Evolutionary conservation across 78 protist species (phyloP).

Genomic region (Dictyostelium discoideum): DNA sequence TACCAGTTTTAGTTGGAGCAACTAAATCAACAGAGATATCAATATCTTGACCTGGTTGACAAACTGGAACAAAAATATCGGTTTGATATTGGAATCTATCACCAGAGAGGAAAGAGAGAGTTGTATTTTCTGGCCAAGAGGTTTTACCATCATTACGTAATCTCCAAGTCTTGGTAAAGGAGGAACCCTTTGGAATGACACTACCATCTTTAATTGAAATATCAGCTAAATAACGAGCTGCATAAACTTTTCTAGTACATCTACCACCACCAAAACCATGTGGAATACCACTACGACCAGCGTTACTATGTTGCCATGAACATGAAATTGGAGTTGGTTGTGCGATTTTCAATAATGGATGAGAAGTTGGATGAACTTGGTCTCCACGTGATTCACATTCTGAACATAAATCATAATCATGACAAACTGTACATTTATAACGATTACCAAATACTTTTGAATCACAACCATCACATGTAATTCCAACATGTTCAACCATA

Average conservation of each 20-base stretch:
- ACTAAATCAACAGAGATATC: constrained; percentile 72
- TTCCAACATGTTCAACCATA: constrained; percentile 50
- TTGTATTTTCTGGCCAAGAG: constrained; percentile 71
- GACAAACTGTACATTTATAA: constrained; percentile 76
- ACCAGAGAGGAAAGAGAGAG: constrained; percentile 65
- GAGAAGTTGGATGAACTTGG: constrained; percentile 29
- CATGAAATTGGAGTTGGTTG: constrained; percentile 25
- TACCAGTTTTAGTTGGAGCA: constrained; percentile 68
- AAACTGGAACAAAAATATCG: constrained; percentile 4
- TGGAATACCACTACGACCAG: neutral
- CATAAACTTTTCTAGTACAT: constrained; percentile 15
- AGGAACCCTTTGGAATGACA: constrained; percentile 16
- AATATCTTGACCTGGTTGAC: constrained; percentile 41
- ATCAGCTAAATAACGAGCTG: constrained; percentile 78
- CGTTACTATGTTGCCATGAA: neutral
- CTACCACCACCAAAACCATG: constrained; percentile 18
- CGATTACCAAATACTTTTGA: constrained; percentile 58
- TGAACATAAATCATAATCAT: constrained; percentile 77
- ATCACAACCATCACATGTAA: constrained; percentile 78
- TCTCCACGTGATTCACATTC: constrained; percentile 54
- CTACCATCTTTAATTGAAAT: constrained; percentile 82
- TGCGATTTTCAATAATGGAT: constrained; percentile 50
- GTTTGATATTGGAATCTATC: constrained; percentile 41
- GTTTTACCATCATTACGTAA: constrained; percentile 72
- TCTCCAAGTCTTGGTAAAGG: constrained; percentile 83